These are phyloP conservation scores for Aphanocladium album DNA, from an alignment of 2,329 filamentous ascomycete species.

Conservation along the genomic window DNA sequence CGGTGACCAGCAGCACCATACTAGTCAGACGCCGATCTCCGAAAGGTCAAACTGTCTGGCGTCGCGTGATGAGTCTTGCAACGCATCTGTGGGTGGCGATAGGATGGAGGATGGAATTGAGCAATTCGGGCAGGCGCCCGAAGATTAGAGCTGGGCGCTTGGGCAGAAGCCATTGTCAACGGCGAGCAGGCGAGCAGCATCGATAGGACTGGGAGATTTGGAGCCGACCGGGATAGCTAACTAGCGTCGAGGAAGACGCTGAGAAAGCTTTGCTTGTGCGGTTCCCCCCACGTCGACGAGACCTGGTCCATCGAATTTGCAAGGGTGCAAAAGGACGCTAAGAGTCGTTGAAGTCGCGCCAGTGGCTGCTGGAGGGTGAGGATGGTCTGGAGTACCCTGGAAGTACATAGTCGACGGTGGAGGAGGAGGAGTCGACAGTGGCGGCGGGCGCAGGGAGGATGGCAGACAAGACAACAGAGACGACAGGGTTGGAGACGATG, in stretches of 20 bases:
- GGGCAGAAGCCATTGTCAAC: neutral
- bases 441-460: neutral
- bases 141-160: neutral
- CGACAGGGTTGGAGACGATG: neutral
- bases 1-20: neutral
- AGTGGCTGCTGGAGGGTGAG: neutral
- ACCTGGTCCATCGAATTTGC: neutral
- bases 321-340: neutral
- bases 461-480: neutral
- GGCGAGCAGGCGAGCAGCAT: neutral
- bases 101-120: neutral
- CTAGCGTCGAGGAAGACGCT: neutral
- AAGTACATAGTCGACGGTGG: neutral
- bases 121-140: neutral
- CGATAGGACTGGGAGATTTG: neutral
- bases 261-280: neutral
- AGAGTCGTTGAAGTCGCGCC: neutral
- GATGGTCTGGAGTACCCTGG: neutral
- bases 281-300: neutral
- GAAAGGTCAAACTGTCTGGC: neutral
- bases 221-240: neutral
- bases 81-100: neutral
- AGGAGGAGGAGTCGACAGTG: neutral
- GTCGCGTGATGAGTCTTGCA: neutral
- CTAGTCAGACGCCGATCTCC: conserved; percentile 9